phyloP scores from a whole-genome alignment of 2,329 filamentous ascomycete genomes.

The Madurella mycetomatis region DNA sequence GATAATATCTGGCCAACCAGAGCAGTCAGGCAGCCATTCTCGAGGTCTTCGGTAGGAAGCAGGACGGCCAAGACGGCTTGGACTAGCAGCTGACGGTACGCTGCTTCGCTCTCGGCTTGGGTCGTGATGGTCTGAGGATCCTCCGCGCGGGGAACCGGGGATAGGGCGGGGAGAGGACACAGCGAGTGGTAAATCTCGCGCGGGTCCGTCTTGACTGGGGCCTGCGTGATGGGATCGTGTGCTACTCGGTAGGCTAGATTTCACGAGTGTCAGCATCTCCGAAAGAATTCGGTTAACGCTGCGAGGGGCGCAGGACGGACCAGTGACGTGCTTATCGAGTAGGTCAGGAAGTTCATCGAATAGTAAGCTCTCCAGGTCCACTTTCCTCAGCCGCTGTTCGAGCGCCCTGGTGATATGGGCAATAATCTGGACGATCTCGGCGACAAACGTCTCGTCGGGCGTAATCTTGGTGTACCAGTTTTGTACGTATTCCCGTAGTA shows the following conservation, averaged over 20 bases:
- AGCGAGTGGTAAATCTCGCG: conserved; percentile 78
- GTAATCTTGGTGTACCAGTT: conserved; percentile 93
- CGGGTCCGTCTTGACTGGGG: conserved; percentile 57
- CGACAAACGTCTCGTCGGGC: conserved; percentile 79
- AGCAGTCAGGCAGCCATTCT: conserved; percentile 78
- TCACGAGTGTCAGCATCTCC: conserved; percentile 17
- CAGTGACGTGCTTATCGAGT: conserved; percentile 72
- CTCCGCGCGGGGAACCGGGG: conserved; percentile 62
- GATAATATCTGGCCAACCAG: conserved; percentile 84
- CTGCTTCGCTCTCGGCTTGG: conserved; percentile 72
- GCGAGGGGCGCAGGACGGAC: conserved; percentile 41
- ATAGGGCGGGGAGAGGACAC: conserved; percentile 74
- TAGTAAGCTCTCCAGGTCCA: conserved; percentile 77
- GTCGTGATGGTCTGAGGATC: conserved; percentile 48
- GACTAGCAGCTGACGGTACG: conserved; percentile 84
- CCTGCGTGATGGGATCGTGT: conserved; percentile 51
- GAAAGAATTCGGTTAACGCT: not conserved
- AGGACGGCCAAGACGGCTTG: conserved; percentile 77
- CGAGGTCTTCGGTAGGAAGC: conserved; percentile 85
- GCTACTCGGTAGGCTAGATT: conserved; percentile 67
- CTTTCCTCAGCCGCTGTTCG: conserved; percentile 76
- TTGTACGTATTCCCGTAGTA: conserved; percentile 85
- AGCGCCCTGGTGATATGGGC: conserved; percentile 86
- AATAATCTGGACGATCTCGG: conserved; percentile 83
- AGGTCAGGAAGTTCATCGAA: conserved; percentile 85